phyloP scores from a whole-genome alignment of 78 protist species.

The Chrysochromulina tobinii region DNA sequence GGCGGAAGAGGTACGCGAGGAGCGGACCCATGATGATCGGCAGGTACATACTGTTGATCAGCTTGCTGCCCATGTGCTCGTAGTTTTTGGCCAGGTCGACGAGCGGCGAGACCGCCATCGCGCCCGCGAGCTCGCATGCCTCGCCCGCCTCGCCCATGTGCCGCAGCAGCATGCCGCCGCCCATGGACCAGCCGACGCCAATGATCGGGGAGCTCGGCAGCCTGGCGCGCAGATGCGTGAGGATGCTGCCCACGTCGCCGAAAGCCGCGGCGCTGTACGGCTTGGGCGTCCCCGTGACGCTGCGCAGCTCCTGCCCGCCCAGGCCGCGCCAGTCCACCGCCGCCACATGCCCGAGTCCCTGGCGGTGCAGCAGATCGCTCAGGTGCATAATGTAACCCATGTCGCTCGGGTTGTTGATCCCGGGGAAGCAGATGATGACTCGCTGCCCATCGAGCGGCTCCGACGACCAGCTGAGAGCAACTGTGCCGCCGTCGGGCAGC shows the following conservation, averaged over 20 bases:
- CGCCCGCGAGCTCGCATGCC: not conserved
- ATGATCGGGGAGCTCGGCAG: not conserved
- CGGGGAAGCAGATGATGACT: too few relatives aligned
- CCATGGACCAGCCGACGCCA: slow-evolving; percentile 3
- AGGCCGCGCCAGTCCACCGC: slow-evolving; percentile 14
- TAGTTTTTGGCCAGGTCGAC: not conserved
- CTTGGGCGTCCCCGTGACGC: not conserved
- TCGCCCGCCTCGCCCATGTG: not conserved
- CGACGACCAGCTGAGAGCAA: too few relatives aligned
- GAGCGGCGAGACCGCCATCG: not conserved
- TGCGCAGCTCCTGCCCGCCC: not conserved
- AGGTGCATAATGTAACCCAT: not conserved
- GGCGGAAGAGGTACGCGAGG: not conserved
- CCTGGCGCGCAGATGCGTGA: not conserved
- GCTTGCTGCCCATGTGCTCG: too few relatives aligned
- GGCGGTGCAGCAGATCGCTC: not conserved
- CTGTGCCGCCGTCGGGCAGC: too few relatives aligned
- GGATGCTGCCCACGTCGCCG: not conserved
- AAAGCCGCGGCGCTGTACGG: not conserved
- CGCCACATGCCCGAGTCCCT: not conserved
- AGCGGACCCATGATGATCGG: too few relatives aligned
- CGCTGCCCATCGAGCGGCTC: too few relatives aligned
- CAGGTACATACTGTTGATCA: too few relatives aligned
- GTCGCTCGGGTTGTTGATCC: too few relatives aligned
- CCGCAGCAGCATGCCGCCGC: not conserved